Conservation (phyloP, 2,329 filamentous ascomycete genomes). For the Botrytis aclada region DNA sequence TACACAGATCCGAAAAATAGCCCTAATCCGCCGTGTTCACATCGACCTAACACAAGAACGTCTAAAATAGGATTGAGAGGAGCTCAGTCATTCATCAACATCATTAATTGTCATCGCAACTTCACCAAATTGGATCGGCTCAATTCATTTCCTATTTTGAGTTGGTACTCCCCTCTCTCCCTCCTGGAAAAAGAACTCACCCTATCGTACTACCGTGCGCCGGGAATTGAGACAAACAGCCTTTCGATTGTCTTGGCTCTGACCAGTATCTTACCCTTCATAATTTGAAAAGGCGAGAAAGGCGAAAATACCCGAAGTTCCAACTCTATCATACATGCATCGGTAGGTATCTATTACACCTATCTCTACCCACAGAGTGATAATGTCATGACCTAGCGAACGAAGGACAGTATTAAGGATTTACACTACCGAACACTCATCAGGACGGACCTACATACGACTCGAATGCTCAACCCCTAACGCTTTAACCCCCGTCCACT, state of each 20-base stretch:
- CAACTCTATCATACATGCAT: not conserved
- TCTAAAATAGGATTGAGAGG: conserved; percentile 4
- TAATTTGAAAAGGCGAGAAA: not conserved
- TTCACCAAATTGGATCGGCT: conserved; percentile 3
- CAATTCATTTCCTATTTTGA: conserved; percentile 1
- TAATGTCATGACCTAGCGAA: not conserved
- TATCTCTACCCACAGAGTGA: not conserved
- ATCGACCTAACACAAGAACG: not conserved
- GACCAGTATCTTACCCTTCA: conserved; percentile 1
- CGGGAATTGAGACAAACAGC: conserved; percentile 10
- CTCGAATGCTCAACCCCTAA: not conserved
- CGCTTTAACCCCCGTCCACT: not conserved
- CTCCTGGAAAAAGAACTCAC: not conserved
- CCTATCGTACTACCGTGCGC: conserved; percentile 14
- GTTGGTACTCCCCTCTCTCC: not conserved
- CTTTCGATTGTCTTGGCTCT: conserved; percentile 6
- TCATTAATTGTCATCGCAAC: not conserved
- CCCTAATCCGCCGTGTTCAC: not conserved
- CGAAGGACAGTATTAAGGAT: not conserved
- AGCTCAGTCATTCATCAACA: not conserved
- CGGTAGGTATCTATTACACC: not conserved
- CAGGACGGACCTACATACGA: not conserved
- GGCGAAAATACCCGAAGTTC: not conserved
- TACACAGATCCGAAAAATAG: conserved; percentile 8
- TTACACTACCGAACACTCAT: not conserved